Evolutionary conservation across 2,329 filamentous ascomycete species (phyloP).

Genomic region (Colletotrichum sp.): DNA sequence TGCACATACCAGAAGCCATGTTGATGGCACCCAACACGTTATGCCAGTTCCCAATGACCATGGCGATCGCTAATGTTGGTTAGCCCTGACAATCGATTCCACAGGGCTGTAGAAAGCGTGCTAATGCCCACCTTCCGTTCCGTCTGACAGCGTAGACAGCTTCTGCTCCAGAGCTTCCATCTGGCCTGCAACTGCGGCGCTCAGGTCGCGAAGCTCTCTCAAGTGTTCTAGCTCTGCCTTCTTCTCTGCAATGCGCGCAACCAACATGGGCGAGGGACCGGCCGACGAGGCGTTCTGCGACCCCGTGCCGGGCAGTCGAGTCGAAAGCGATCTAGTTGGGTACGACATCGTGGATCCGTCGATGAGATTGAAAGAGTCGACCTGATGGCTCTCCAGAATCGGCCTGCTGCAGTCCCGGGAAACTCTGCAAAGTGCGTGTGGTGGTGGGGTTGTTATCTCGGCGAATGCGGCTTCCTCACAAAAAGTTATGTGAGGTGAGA

Average conservation of each 20-base stretch:
- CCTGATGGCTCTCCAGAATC: not conserved
- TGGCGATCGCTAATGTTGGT: conserved; percentile 69
- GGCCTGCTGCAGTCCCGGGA: not conserved
- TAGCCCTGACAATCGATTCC: not conserved
- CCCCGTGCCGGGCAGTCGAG: conserved; percentile 71
- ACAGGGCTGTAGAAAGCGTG: not conserved
- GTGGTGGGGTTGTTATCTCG: not conserved
- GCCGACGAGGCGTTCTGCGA: conserved; percentile 48
- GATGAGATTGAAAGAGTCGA: not conserved
- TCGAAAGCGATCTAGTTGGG: conserved; percentile 62
- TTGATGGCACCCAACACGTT: conserved; percentile 84
- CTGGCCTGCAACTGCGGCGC: conserved; percentile 77
- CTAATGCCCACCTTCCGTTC: conserved; percentile 71
- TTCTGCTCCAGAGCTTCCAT: conserved; percentile 85
- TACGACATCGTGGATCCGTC: conserved; percentile 54
- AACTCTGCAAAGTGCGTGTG: not conserved
- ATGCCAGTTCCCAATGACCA: conserved; percentile 88
- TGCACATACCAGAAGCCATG: conserved; percentile 78
- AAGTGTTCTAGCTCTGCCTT: conserved; percentile 82
- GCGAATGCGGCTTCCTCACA: not conserved
- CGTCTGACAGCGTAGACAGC: conserved; percentile 77
- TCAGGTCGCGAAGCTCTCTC: conserved; percentile 78
- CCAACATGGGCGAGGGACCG: conserved; percentile 72
- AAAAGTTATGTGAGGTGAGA: not conserved
- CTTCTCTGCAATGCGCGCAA: conserved; percentile 84